Evolutionary conservation across 441 rosid genomes (phyloP).

Genomic region (Rhodomyrtus psidioides): DNA sequence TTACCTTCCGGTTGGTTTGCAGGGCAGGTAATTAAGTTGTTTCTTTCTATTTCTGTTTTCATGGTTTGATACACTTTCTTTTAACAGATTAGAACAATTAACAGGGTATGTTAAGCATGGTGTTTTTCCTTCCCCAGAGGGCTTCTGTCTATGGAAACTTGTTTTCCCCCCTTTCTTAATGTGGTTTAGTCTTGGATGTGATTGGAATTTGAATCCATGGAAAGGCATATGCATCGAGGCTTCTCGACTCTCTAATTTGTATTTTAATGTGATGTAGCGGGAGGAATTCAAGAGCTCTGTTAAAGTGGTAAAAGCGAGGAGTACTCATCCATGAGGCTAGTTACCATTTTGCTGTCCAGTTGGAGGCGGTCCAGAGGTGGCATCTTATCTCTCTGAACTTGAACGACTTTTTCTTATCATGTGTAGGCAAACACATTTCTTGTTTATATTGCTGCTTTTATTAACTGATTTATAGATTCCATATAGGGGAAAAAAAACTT

Average conservation of each 20-base stretch:
- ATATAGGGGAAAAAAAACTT: neutral
- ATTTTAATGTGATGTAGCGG: no score
- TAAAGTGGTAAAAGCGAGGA: constrained; percentile 49
- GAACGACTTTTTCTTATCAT: neutral
- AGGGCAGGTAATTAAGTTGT: constrained; percentile 48
- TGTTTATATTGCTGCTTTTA: neutral
- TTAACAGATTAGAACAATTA: constrained; percentile 34
- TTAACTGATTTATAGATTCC: neutral
- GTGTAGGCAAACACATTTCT: neutral
- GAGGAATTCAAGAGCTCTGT: no score
- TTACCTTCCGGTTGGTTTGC: constrained; percentile 82
- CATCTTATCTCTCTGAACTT: neutral
- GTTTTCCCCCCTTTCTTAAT: no score
- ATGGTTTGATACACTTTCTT: neutral
- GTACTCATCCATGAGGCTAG: constrained; percentile 85
- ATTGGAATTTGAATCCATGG: no score
- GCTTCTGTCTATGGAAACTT: no score
- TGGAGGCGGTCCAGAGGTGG: constrained; percentile 90
- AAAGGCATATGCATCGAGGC: no score
- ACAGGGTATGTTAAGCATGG: constrained; percentile 40
- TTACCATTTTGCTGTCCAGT: constrained; percentile 54
- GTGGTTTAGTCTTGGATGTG: no score
- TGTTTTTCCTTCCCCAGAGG: no score
- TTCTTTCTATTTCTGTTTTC: neutral
- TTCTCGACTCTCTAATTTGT: no score